These are phyloP conservation scores for Rhizoctonia solani DNA, from an alignment of 1,284 basidiomycete genomes.

Conservation along the genomic window DNA sequence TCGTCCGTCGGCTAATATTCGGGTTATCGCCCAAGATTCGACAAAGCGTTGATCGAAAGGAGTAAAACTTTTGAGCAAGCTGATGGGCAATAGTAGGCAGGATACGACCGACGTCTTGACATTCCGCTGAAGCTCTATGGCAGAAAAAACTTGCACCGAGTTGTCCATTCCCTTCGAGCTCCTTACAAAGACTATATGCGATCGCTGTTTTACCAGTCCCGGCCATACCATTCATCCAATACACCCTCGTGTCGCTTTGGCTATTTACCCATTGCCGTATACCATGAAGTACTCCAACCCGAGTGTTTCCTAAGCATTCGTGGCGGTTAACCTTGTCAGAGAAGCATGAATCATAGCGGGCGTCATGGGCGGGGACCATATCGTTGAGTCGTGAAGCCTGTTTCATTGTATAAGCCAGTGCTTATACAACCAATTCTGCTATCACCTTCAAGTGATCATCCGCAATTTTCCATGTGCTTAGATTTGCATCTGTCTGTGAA, in stretches of 20 bases:
- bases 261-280: conserved; percentile 36
- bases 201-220: conserved; percentile 37
- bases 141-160: conserved; percentile 46
- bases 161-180: conserved; percentile 2
- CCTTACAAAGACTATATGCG: conserved; percentile 40
- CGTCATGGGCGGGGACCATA: not conserved
- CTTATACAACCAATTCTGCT: too few relatives aligned
- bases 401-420: not conserved
- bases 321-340: not conserved
- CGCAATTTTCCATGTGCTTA: not conserved
- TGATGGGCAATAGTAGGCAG: conserved; percentile 37
- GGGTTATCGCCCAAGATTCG: not conserved
- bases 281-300: conserved; percentile 36
- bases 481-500: not conserved
- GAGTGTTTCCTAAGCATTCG: conserved; percentile 37
- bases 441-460: not conserved
- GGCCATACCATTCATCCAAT: conserved; percentile 42
- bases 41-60: conserved; percentile 1
- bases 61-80: conserved; percentile 8
- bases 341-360: conserved; percentile 7
- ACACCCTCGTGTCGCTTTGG: conserved; percentile 31
- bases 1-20: not conserved
- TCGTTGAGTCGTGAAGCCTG: not conserved
- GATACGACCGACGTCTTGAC: conserved; percentile 19
- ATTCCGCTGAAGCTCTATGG: conserved; percentile 37